Evolutionary conservation across 495 filamentous ascomycete genomes (phyloP).

Genomic region (Aspergillus ellipticus): DNA sequence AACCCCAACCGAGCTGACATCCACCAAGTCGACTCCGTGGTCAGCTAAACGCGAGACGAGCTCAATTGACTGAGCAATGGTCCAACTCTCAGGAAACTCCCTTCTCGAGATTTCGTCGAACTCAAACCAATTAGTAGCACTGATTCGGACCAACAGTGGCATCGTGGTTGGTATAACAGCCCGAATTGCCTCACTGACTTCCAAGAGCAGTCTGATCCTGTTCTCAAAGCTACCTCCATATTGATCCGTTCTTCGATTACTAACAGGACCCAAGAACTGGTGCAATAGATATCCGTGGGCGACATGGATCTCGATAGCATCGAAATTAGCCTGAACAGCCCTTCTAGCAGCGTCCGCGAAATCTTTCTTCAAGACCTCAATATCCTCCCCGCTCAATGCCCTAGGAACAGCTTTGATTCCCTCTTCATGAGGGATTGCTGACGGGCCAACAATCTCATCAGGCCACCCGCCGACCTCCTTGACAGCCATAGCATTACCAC

Average conservation of each 20-base stretch:
- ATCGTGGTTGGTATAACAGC: conserved; percentile 48
- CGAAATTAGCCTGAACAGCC: conserved; percentile 45
- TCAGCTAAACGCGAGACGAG: conserved; percentile 44
- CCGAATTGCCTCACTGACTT: conserved; percentile 47
- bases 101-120: conserved; percentile 32
- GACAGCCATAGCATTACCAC: conserved; percentile 23
- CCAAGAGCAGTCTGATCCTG: conserved; percentile 45
- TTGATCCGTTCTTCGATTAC: conserved; percentile 51
- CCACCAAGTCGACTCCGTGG: conserved; percentile 55
- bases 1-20: conserved; percentile 55
- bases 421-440: conserved; percentile 40
- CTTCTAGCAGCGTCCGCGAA: conserved; percentile 45
- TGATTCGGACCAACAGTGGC: conserved; percentile 57
- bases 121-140: conserved; percentile 51
- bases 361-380: conserved; percentile 44
- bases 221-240: conserved; percentile 57
- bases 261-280: conserved; percentile 55
- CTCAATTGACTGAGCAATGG: conserved; percentile 39
- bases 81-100: conserved; percentile 49
- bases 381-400: conserved; percentile 45
- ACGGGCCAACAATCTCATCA: conserved; percentile 52
- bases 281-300: conserved; percentile 59
- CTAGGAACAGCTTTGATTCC: conserved; percentile 43
- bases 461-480: conserved; percentile 58
- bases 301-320: conserved; percentile 47